phyloP scores from a whole-genome alignment of 2,329 filamentous ascomycete species.

The Trichoderma koningiopsis region DNA sequence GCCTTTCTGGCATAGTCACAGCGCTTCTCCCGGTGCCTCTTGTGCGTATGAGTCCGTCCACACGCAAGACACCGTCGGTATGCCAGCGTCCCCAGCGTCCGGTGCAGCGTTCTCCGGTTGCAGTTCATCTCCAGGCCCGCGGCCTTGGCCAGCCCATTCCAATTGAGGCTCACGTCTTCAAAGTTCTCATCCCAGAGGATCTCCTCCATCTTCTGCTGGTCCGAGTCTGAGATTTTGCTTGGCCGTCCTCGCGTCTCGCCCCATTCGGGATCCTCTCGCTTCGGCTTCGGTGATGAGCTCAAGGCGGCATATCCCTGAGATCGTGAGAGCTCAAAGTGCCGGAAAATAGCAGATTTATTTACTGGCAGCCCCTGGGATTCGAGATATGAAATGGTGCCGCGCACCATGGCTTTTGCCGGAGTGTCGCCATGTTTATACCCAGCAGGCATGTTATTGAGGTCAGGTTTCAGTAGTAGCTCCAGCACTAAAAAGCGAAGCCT shows the following conservation, averaged over 20 bases:
- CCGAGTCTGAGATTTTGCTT: constrained; percentile 39
- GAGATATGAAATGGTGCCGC: constrained; percentile 45
- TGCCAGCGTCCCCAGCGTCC: constrained; percentile 42
- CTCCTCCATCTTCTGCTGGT: constrained; percentile 42
- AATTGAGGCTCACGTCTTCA: constrained; percentile 39
- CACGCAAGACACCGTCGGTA: constrained; percentile 42
- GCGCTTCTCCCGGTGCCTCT: constrained; percentile 38
- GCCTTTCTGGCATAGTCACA: constrained; percentile 40
- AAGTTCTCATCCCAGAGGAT: constrained; percentile 43
- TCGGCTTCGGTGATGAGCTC: constrained; percentile 36
- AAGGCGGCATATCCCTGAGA: constrained; percentile 44
- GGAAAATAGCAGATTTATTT: constrained; percentile 45
- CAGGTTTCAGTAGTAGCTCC: neutral
- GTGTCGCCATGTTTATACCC: constrained; percentile 44
- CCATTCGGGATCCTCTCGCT: constrained; percentile 43
- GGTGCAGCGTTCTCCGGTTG: constrained; percentile 42
- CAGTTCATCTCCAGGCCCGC: constrained; percentile 39
- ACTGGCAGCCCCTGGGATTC: constrained; percentile 43
- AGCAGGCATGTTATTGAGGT: neutral
- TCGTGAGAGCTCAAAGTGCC: constrained; percentile 43
- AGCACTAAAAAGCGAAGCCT: neutral
- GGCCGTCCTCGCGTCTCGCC: constrained; percentile 44
- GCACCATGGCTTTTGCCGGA: constrained; percentile 44
- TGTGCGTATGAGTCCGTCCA: constrained; percentile 36
- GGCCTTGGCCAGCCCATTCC: constrained; percentile 39